Base-by-base conservation (phyloP, 129 eudicot species). In the Glebionis coronaria region DNA sequence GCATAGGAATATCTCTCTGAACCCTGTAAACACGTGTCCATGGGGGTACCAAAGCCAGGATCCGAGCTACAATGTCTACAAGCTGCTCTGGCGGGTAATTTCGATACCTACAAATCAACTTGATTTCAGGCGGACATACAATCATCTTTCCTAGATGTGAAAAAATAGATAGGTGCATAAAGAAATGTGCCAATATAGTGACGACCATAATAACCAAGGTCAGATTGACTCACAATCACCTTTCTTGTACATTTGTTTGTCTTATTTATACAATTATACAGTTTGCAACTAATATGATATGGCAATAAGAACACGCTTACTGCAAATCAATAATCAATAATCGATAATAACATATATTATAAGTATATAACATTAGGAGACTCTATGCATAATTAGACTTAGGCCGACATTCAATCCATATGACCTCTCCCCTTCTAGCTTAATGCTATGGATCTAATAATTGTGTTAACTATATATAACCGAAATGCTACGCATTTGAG, bases 1-100 rank as follows among this genome's bases (percentile, higher is more conserved):
- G 98, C 98, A 93, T 93, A 31, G 98, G 98, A n/a, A 93, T 93
- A 79, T 93, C 98, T n/a, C 98, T 81, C 61, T 93, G 98, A 80
- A 93, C 98, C 76, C 98, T 81, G 68, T 93, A 93, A 42, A 93
- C 95, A 65, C 98, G 98, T 14, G 98, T 93, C 98, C 98, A 93
- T 14, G 98, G 98, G 28, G 98, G 98, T 55, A 93, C 98, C 92
- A 88, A 63, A n/a, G 98, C 84, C 28, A 93, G 80, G 59, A 93
- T 88, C 74, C 98, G 80, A 54, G 98, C 98, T 42, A 93, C 89
- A 56, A 93, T 93, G 77, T 93, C 98, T 40, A 93, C 98, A 79
- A 93, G 98, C 87, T 88, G 98, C 80, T 93, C 98, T 11, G 98
- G 98, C 19, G 98, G 98, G 76, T 93, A 93, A 72, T 93, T 93